phyloP scores from a whole-genome alignment of 139 green algal species.

The Chara braunii region DNA sequence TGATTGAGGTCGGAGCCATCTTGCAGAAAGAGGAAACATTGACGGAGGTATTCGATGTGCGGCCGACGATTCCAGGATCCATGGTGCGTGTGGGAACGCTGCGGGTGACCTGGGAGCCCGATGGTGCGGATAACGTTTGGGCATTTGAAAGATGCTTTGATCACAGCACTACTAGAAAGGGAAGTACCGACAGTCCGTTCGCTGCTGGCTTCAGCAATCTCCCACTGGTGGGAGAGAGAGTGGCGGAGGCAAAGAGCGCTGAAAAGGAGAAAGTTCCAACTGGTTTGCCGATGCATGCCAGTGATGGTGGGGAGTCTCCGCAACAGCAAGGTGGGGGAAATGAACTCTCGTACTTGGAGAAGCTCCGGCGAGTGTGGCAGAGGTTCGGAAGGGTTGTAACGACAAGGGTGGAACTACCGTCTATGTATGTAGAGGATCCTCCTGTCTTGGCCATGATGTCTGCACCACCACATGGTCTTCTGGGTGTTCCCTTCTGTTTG shows the following conservation, averaged over 20 bases:
- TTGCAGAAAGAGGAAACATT: too few species aligned
- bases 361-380: background rate
- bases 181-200: too few species aligned
- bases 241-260: background rate
- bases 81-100: background rate
- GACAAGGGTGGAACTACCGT: background rate
- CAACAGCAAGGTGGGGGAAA: background rate
- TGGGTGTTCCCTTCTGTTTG: slow-evolving; percentile 19
- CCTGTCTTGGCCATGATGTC: slow-evolving; percentile 1
- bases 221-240: background rate
- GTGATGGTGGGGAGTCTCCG: background rate
- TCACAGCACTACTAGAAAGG: background rate
- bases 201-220: too few species aligned
- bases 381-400: slow-evolving; percentile 1
- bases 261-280: background rate
- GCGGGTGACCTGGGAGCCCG: background rate
- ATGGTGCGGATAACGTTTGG: background rate
- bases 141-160: background rate
- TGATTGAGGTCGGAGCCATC: too few species aligned
- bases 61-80: background rate
- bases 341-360: background rate
- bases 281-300: slow-evolving; percentile 6
- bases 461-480: background rate
- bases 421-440: slow-evolving; percentile 3
- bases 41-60: too few species aligned